Conservation (phyloP, 2,329 filamentous ascomycete species). For the Aspergillus tanneri region DNA sequence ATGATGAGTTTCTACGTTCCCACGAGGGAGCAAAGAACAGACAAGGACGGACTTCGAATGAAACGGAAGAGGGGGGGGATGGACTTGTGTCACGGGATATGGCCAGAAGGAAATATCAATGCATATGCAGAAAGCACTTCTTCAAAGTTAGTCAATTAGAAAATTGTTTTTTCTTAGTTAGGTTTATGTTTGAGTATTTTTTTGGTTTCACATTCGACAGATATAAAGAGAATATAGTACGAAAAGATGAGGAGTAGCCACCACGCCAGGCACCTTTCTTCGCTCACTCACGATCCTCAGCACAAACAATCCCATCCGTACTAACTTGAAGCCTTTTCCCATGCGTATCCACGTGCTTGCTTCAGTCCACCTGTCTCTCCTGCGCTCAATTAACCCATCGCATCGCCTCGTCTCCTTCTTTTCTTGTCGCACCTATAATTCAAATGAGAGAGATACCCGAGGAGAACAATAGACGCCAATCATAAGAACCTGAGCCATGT, state of each 20-base stretch:
- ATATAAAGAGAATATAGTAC: slow-evolving; percentile 22
- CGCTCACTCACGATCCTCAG: slow-evolving; percentile 22
- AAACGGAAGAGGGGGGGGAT: not conserved
- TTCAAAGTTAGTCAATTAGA: too few species aligned
- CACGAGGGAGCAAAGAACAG: too few species aligned
- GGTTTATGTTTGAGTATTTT: slow-evolving; percentile 14
- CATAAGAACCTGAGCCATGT: slow-evolving; percentile 39
- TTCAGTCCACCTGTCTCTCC: slow-evolving; percentile 30
- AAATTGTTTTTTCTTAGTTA: slow-evolving; percentile 18
- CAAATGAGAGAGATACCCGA: slow-evolving; percentile 35
- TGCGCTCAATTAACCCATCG: slow-evolving; percentile 32
- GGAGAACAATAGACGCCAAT: slow-evolving; percentile 45
- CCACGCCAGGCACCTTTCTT: slow-evolving; percentile 24
- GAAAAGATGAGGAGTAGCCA: slow-evolving; percentile 23
- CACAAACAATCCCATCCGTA: slow-evolving; percentile 27
- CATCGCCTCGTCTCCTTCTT: slow-evolving; percentile 34
- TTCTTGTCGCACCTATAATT: slow-evolving; percentile 35
- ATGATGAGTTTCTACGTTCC: too few species aligned
- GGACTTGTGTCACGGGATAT: not conserved
- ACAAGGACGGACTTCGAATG: too few species aligned
- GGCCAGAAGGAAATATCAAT: too few species aligned
- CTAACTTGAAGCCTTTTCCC: slow-evolving; percentile 27
- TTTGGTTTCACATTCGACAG: slow-evolving; percentile 24
- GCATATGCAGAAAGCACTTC: too few species aligned
- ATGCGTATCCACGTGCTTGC: slow-evolving; percentile 28